A percentile compares a stretch with the other conserved stretches of the same genome.
These are phyloP conservation scores for Glarea lozoyensis DNA, from an alignment of 495 filamentous ascomycete genomes.

Conservation along the genomic window DNA sequence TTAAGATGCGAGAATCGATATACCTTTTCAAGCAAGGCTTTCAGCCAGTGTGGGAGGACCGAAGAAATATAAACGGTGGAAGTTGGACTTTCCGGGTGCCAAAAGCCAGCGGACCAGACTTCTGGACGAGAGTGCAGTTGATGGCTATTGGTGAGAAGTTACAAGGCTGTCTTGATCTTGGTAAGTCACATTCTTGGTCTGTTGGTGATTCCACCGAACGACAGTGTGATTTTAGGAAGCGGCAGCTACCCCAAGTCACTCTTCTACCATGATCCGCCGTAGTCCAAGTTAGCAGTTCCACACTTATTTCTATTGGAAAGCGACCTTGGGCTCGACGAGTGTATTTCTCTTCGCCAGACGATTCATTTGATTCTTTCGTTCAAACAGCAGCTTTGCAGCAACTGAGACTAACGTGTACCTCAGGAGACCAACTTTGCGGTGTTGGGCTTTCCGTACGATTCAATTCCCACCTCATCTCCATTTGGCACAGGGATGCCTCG, in stretches of 20 bases:
- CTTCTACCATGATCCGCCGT: too few species aligned
- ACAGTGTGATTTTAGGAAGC: too few species aligned
- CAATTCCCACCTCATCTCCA: conserved; percentile 67
- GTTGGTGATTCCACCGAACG: too few species aligned
- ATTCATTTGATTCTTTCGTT: too few species aligned
- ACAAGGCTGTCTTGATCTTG: conserved; percentile 62
- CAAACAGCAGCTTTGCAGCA: too few species aligned
- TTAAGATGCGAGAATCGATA: conserved; percentile 72
- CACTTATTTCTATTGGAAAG: too few species aligned
- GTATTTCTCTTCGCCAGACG: too few species aligned
- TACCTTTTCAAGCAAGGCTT: conserved; percentile 86
- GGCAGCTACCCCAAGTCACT: too few species aligned
- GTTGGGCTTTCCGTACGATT: conserved; percentile 65
- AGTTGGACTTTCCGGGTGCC: conserved; percentile 83
- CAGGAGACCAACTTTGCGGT: conserved; percentile 74
- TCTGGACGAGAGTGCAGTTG: conserved; percentile 73
- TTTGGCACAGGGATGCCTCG: conserved; percentile 79
- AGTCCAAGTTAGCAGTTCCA: too few species aligned
- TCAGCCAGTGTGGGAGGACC: conserved; percentile 84
- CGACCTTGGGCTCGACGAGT: too few species aligned
- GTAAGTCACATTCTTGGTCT: conserved; percentile 37
- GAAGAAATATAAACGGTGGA: conserved; percentile 70
- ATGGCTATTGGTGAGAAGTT: conserved; percentile 80
- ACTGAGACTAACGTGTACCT: background rate
- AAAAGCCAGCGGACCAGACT: conserved; percentile 59